Percentiles rank a stretch among this genome's conserved stretches.
phyloP scores from a whole-genome alignment of 768 basidiomycete genomes.

The Termitomyces sp. region DNA sequence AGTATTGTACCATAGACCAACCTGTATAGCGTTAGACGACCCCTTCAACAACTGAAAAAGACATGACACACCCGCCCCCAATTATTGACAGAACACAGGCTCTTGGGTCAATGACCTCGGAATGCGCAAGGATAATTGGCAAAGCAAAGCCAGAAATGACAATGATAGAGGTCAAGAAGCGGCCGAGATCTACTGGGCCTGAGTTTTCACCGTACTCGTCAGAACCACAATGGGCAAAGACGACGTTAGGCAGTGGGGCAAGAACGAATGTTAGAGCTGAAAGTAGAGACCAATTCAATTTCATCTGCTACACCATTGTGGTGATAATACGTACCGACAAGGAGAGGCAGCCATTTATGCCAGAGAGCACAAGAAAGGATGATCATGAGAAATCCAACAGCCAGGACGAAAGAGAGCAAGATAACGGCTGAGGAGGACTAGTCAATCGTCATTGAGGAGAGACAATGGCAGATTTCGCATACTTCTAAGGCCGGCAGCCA shows the following conservation, averaged over 20 bases:
- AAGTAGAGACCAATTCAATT: neutral
- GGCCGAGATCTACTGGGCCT: conserved; percentile 82
- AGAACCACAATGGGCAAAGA: conserved; percentile 88
- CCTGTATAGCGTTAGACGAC: conserved; percentile 25
- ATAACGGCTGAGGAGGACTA: conserved; percentile 67
- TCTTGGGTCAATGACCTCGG: conserved; percentile 74
- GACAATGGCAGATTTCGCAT: conserved; percentile 16
- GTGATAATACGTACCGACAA: conserved; percentile 71
- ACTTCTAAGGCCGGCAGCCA: conserved; percentile 74
- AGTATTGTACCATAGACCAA: conserved; percentile 89
- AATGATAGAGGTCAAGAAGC: conserved; percentile 86
- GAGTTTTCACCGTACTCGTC: conserved; percentile 81
- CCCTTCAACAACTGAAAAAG: neutral
- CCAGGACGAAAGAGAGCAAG: conserved; percentile 93
- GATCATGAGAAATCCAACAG: conserved; percentile 95
- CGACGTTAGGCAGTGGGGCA: conserved; percentile 91
- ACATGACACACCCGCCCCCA: conserved; percentile 72
- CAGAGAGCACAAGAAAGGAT: conserved; percentile 96
- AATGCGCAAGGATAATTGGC: conserved; percentile 88
- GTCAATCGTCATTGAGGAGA: neutral
- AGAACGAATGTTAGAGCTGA: conserved; percentile 86
- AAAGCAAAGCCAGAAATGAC: conserved; percentile 93
- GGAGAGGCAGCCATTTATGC: conserved; percentile 93
- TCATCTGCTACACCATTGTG: neutral
- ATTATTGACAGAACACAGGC: conserved; percentile 94